Evolutionary conservation across 2,329 filamentous ascomycete species (phyloP).

Genomic region (Phyllosticta citriasiana): DNA sequence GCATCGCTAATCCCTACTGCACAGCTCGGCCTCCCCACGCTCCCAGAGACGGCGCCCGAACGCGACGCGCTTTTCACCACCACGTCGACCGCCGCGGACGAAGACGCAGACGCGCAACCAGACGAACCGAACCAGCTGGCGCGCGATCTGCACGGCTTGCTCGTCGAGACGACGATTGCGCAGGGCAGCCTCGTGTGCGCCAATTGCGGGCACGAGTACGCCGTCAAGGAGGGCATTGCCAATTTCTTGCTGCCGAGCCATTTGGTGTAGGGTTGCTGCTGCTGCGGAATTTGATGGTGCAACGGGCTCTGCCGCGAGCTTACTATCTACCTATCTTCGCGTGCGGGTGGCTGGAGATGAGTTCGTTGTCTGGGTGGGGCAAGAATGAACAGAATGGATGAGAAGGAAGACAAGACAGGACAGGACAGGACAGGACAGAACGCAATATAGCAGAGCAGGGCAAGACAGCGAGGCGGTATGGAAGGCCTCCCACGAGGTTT

Average conservation of each 20-base stretch:
- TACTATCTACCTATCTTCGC: no score
- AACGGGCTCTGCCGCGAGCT: no score
- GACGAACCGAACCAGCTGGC: constrained; percentile 56
- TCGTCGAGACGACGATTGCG: constrained; percentile 82
- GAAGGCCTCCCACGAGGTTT: no score
- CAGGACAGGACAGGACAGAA: no score
- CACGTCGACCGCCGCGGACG: constrained; percentile 7
- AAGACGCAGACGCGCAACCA: constrained; percentile 17
- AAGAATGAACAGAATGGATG: no score
- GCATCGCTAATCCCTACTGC: not conserved
- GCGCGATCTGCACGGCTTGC: constrained; percentile 66
- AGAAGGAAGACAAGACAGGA: no score
- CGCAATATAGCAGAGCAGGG: no score
- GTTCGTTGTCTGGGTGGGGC: no score
- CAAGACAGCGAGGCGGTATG: no score
- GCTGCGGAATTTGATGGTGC: no score
- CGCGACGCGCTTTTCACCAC: constrained; percentile 11
- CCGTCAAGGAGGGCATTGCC: constrained; percentile 88
- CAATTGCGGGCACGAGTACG: constrained; percentile 88
- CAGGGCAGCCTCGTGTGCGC: constrained; percentile 86
- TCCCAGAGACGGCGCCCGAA: constrained; percentile 41
- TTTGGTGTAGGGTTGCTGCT: constrained; percentile 48
- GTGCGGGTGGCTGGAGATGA: no score
- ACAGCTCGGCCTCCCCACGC: constrained; percentile 67
- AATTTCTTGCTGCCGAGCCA: constrained; percentile 94